Percentiles rank a stretch among this genome's conserved stretches.
Conservation (phyloP, 768 basidiomycete genomes). For the Dictyophora rubrovolvata region DNA sequence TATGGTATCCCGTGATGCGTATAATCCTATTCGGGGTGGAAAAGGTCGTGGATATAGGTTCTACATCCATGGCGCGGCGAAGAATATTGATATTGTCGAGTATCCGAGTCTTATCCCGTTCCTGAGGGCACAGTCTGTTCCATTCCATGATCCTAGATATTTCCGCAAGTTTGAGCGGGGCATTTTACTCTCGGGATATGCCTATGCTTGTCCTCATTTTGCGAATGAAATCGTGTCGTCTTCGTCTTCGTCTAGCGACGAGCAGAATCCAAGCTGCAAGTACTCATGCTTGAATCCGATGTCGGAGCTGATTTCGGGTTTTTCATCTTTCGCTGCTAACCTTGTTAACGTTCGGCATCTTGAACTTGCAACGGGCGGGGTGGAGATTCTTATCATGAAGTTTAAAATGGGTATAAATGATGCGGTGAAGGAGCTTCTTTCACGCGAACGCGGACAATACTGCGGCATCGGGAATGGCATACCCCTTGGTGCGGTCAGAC, state of each 20-base stretch:
- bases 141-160: neutral
- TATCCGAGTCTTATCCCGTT: neutral
- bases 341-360: neutral
- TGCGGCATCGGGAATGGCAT: too few species aligned
- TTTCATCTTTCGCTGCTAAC: neutral
- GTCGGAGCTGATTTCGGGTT: neutral
- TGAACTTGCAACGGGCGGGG: neutral
- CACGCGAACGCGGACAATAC: too few species aligned
- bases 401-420: neutral
- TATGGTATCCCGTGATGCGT: neutral
- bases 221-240: too few species aligned
- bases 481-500: neutral
- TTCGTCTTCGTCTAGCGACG: too few species aligned
- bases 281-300: neutral
- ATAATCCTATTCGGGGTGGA: neutral
- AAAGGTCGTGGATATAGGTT: neutral
- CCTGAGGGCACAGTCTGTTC: neutral
- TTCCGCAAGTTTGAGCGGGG: neutral
- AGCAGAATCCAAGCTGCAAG: too few species aligned
- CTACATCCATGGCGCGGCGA: neutral
- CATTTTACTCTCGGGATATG: neutral
- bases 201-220: neutral
- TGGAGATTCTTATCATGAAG: neutral
- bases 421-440: too few species aligned
- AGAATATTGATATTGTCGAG: neutral